Base-by-base conservation (phyloP, 768 basidiomycete genomes). In the Chalciporus sphaerocephalus region DNA sequence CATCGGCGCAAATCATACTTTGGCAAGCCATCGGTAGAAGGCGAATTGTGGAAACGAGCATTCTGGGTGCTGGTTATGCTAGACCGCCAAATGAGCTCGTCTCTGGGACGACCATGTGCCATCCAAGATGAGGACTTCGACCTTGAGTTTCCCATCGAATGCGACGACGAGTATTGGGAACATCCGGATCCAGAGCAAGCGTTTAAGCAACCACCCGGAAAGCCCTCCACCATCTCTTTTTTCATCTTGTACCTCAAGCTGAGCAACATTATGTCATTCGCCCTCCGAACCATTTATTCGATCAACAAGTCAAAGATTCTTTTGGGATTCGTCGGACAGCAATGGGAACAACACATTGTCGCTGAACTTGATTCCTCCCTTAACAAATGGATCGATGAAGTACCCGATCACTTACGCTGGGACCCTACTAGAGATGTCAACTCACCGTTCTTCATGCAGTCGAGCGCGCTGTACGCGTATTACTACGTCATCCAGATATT, bases 51-150 rank as follows among this genome's bases (percentile, higher is more conserved):
- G 72, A 84, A 81, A 48, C 66, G 77, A 17, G 73, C 67, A 13
- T 79, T 76, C 48, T 79, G 75, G 68, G 49, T 55, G 6, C 59
- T 69, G 4, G 54, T 71, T 5, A 28, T 56, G 8, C 15, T 57
- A 3, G 70, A 70, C 36, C 58, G 67, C 23, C 40, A 44, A 24
- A 54, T 67, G 34, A 74, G 75, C 32, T 65, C 74, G 5, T 74
- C 74, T 36, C 68, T 85, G 32, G 88, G 89, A 9, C 72, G 88
- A 15, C 80, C 85, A 0, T 73, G 77, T 42, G 77, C 79, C 3
- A 72, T 88, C 5, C 79, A 82, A 39, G 83, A 87, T 37, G 85
- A 85, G 62, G 87, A 87, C 51, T 80, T 78, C 46, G 82, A 86
- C 44, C 68, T 78, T 15, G 81, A 80, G 17, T 69, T 74, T 11